Evolutionary conservation across 2,329 filamentous ascomycete species (phyloP).

Genomic region (Penicillium sp.): DNA sequence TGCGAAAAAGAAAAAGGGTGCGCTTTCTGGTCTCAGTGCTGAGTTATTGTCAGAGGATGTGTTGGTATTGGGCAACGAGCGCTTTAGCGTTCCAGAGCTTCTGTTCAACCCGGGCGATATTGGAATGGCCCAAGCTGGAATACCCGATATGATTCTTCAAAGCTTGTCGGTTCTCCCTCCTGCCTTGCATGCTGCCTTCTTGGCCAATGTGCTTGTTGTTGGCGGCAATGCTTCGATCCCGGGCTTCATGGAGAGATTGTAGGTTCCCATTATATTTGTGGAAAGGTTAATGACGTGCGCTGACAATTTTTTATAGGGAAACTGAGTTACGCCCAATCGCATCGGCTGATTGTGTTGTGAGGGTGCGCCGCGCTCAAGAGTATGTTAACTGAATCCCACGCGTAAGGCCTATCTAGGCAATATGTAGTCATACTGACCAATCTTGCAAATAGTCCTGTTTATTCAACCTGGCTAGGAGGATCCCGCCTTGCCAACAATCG

Average conservation of each 20-base stretch:
- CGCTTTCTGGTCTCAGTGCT: constrained; percentile 49
- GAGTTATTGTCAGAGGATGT: constrained; percentile 67
- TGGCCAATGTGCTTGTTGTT: constrained; percentile 85
- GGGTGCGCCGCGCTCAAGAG: constrained; percentile 68
- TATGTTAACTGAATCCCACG: constrained; percentile 30
- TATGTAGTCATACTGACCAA: constrained; percentile 8
- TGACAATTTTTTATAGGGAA: constrained; percentile 43
- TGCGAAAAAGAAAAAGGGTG: constrained; percentile 51
- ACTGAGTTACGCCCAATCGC: constrained; percentile 69
- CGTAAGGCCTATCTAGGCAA: neutral
- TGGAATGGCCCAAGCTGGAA: constrained; percentile 76
- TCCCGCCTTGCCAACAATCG: constrained; percentile 70
- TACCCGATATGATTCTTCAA: constrained; percentile 80
- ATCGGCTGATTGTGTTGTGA: constrained; percentile 74
- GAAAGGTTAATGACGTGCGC: neutral
- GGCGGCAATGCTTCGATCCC: constrained; percentile 80
- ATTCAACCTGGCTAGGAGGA: constrained; percentile 83
- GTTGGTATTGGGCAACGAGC: constrained; percentile 84
- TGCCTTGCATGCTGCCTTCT: constrained; percentile 77
- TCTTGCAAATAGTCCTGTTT: constrained; percentile 58
- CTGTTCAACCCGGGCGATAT: constrained; percentile 85
- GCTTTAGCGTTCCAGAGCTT: constrained; percentile 85
- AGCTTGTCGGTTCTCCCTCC: constrained; percentile 72
- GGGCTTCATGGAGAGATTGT: constrained; percentile 78
- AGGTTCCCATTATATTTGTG: constrained; percentile 22